Conservation (phyloP, 179 eudicot genomes). For the Spinacia oleracea region DNA sequence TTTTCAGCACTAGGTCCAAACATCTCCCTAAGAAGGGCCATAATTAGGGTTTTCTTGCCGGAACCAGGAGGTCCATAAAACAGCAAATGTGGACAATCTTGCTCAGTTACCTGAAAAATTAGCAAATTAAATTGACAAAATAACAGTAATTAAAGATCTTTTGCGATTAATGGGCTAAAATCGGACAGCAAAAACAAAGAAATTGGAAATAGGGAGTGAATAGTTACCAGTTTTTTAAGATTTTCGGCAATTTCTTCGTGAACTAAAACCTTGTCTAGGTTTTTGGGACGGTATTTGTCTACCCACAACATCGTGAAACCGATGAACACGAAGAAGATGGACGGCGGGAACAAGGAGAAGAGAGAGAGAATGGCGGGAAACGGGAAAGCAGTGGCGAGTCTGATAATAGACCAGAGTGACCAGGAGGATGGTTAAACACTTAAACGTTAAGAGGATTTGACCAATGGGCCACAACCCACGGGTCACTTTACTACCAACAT, state of each 20-base stretch:
- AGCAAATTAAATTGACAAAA: neutral
- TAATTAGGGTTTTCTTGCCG: constrained; percentile 95
- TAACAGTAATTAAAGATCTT: neutral
- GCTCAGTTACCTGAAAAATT: constrained; percentile 74
- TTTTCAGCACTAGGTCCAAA: constrained; percentile 87
- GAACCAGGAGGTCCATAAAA: constrained; percentile 90
- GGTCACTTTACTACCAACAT: too few species aligned
- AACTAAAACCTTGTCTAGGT: constrained; percentile 83
- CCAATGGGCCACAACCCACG: too few species aligned
- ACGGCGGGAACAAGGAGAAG: neutral
- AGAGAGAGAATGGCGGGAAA: constrained; percentile 17
- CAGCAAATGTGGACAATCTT: constrained; percentile 94
- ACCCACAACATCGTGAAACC: constrained; percentile 76
- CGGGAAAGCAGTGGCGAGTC: neutral
- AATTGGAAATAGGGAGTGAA: neutral
- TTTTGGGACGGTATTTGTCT: constrained; percentile 93
- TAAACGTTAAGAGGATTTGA: too few species aligned
- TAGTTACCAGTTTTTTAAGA: constrained; percentile 76
- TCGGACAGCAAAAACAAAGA: neutral
- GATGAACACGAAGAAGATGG: neutral
- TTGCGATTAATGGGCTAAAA: too few species aligned
- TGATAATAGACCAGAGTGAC: too few species aligned
- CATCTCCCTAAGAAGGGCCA: constrained; percentile 90
- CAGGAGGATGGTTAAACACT: too few species aligned
- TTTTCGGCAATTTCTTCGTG: constrained; percentile 78